phyloP scores from a whole-genome alignment of 139 green algal species.

The Haematococcus lacustris region DNA sequence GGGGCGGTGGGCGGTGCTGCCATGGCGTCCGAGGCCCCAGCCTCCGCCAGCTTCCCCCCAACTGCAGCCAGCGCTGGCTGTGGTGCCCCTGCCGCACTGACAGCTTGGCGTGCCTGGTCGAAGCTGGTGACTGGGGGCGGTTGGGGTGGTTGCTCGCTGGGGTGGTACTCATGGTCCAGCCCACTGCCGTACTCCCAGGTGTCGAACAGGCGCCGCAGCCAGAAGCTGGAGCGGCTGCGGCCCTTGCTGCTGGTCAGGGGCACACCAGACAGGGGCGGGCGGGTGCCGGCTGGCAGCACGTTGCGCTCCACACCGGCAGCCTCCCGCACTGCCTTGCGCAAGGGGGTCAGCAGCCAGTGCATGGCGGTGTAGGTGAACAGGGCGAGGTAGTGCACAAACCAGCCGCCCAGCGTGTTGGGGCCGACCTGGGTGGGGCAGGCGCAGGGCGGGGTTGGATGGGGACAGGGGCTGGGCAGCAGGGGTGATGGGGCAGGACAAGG shows the following conservation, averaged over 20 bases:
- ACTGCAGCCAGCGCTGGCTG: too few species aligned
- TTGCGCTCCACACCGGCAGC: neutral
- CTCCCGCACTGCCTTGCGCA: neutral
- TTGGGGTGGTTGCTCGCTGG: too few species aligned
- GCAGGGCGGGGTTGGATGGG: neutral
- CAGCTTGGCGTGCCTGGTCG: too few species aligned
- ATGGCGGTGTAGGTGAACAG: conserved; percentile 31
- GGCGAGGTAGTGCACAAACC: conserved; percentile 45
- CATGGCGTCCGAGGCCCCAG: too few species aligned
- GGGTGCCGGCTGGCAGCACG: neutral
- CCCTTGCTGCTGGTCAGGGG: neutral
- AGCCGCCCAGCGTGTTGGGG: neutral
- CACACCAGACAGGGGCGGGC: neutral
- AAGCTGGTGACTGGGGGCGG: too few species aligned
- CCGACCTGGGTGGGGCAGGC: neutral
- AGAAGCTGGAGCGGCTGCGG: conserved; percentile 5
- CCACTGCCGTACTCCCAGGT: conserved; percentile 26
- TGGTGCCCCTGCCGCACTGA: too few species aligned
- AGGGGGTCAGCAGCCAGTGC: conserved; percentile 6
- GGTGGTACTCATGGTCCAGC: conserved; percentile 25
- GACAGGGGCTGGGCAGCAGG: neutral
- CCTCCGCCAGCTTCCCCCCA: too few species aligned
- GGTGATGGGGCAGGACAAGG: neutral
- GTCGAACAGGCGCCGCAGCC: conserved; percentile 25
- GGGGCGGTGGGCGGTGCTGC: too few species aligned